Percentiles rank a stretch among this genome's conserved stretches.
phyloP scores from a whole-genome alignment of 78 protist genomes.

The Guillardia theta region DNA sequence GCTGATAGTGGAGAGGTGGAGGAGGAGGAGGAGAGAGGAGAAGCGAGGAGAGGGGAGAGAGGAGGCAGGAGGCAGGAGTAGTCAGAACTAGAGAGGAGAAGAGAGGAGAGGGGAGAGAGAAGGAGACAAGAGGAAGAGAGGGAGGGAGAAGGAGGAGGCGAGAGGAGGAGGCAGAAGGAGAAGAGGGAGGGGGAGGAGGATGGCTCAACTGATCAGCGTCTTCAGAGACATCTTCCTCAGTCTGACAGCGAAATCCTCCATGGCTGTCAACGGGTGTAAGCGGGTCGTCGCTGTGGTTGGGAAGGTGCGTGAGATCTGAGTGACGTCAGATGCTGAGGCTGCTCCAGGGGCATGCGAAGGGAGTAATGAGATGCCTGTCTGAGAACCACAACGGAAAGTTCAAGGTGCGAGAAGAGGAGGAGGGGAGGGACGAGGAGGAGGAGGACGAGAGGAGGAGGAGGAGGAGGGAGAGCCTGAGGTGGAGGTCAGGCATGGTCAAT shows the following conservation, averaged over 20 bases:
- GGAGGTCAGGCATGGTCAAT: too few species aligned
- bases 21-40: not conserved
- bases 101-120: not conserved
- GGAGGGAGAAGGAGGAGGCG: not conserved
- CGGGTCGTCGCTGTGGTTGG: not conserved
- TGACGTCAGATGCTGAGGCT: not conserved
- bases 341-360: not conserved
- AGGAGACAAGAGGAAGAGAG: not conserved
- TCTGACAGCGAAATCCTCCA: not conserved
- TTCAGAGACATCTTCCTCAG: not conserved
- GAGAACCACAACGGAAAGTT: not conserved
- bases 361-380: not conserved
- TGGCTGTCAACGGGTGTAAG: not conserved
- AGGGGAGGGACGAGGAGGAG: too few species aligned
- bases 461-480: too few species aligned
- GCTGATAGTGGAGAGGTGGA: not conserved
- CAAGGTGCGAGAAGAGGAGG: too few species aligned
- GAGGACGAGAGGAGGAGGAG: too few species aligned
- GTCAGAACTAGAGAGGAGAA: not conserved
- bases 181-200: not conserved
- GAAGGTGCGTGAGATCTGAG: not conserved
- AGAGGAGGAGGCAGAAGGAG: not conserved
- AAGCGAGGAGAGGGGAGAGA: not conserved
- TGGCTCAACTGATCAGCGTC: not conserved
- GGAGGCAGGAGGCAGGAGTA: not conserved